phyloP scores from a whole-genome alignment of 495 filamentous ascomycete genomes.

The Talaromyces proteolyticus region DNA sequence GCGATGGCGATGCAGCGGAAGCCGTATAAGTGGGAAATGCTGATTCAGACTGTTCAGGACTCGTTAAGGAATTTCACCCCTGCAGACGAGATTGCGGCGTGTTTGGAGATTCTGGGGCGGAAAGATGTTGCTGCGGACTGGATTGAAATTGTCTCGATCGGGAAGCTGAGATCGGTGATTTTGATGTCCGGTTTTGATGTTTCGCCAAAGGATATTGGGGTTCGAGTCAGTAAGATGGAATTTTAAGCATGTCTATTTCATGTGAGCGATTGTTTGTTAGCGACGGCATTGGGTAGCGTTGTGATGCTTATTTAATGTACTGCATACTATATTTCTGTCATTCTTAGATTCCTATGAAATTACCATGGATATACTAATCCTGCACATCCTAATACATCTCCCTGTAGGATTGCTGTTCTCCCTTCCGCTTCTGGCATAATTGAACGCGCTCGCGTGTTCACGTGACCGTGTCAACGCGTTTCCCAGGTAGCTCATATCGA shows the following conservation, averaged over 20 bases:
- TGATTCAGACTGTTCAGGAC: slow-evolving; percentile 33
- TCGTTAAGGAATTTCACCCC: slow-evolving; percentile 35
- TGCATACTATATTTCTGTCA: no score
- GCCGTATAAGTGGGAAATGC: slow-evolving; percentile 31
- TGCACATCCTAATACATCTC: no score
- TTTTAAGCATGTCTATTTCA: no score
- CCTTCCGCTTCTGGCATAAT: slow-evolving; percentile 1
- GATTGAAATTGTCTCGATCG: slow-evolving; percentile 37
- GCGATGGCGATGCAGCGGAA: slow-evolving; percentile 31
- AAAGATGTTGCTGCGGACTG: slow-evolving; percentile 36
- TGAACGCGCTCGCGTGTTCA: slow-evolving; percentile 13
- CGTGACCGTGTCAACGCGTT: slow-evolving; percentile 32
- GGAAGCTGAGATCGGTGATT: slow-evolving; percentile 34
- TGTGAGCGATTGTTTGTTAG: no score
- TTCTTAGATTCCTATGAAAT: no score
- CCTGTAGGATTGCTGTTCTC: no score
- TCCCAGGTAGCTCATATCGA: slow-evolving; percentile 4
- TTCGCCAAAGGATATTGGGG: slow-evolving; percentile 30
- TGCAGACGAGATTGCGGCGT: slow-evolving; percentile 31
- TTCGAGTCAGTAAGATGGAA: slow-evolving; percentile 29
- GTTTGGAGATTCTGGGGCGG: slow-evolving; percentile 37
- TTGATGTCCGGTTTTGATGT: slow-evolving; percentile 38
- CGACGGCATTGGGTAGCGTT: no score
- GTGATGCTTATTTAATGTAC: no score
- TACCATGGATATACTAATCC: no score